A percentile compares a stretch with the other conserved stretches of the same genome.
Evolutionary conservation across 495 filamentous ascomycete species (phyloP).

Genomic region (Apiosordaria backusii): DNA sequence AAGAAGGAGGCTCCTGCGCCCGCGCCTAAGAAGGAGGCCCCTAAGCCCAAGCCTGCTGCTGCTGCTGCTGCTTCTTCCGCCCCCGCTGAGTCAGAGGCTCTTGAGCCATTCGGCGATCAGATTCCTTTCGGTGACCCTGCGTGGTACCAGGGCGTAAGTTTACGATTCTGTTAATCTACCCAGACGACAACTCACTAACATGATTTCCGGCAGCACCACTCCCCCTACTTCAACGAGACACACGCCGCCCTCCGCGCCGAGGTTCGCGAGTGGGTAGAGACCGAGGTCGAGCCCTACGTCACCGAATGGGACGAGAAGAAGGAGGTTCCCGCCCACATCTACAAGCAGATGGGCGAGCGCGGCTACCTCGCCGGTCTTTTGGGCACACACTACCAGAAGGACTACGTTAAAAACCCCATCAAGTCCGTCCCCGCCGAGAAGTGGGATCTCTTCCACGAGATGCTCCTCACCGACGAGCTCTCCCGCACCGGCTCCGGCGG

Average conservation of each 20-base stretch:
- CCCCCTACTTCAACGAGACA: slow-evolving; percentile 90
- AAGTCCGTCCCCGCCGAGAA: slow-evolving; percentile 77
- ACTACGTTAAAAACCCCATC: slow-evolving; percentile 66
- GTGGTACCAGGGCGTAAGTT: slow-evolving; percentile 93
- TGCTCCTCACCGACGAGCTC: slow-evolving; percentile 90
- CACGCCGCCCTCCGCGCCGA: slow-evolving; percentile 87
- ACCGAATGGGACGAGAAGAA: slow-evolving; percentile 96
- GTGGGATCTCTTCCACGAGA: slow-evolving; percentile 98
- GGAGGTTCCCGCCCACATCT: slow-evolving; percentile 80
- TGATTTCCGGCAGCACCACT: slow-evolving; percentile 72
- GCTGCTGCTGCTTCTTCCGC: slow-evolving; percentile 49
- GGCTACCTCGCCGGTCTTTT: slow-evolving; percentile 90
- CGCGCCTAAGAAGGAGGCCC: slow-evolving; percentile 39
- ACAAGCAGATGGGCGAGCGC: slow-evolving; percentile 89
- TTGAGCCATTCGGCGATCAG: slow-evolving; percentile 81
- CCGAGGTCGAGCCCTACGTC: slow-evolving; percentile 84
- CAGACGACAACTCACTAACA: not conserved
- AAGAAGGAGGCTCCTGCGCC: slow-evolving; percentile 52
- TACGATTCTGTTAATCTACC: not conserved
- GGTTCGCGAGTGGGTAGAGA: slow-evolving; percentile 86
- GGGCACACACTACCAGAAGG: slow-evolving; percentile 72
- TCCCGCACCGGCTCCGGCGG: slow-evolving; percentile 85
- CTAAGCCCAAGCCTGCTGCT: slow-evolving; percentile 51
- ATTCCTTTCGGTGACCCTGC: slow-evolving; percentile 89
- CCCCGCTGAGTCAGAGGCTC: slow-evolving; percentile 58